These are phyloP conservation scores for Tarenaya hassleriana DNA, from an alignment of 345 rosid genomes.

Conservation along the genomic window DNA sequence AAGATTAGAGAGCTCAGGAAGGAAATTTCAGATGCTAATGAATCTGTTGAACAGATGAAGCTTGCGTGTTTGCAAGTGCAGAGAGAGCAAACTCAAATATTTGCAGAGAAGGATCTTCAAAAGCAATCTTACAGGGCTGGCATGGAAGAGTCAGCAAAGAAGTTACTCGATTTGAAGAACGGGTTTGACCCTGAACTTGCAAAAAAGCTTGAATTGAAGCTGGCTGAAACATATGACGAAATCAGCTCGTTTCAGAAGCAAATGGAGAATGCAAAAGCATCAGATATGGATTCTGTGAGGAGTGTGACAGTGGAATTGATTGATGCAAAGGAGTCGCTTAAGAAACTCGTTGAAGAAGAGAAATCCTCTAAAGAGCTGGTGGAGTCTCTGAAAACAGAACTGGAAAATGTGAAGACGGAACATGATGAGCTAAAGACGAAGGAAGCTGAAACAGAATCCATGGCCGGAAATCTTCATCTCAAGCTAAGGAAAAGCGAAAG, in stretches of 20 bases:
- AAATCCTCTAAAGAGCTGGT: conserved; percentile 47
- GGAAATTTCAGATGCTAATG: conserved; percentile 70
- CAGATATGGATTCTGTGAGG: conserved; percentile 66
- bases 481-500: conserved; percentile 66
- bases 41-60: conserved; percentile 77
- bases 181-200: conserved; percentile 69
- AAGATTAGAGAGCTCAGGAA: conserved; percentile 60
- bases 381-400: conserved; percentile 64
- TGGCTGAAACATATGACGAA: conserved; percentile 55
- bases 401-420: conserved; percentile 69
- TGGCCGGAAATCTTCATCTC: conserved; percentile 74
- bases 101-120: conserved; percentile 59
- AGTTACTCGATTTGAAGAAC: conserved; percentile 44
- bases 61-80: conserved; percentile 57
- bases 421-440: conserved; percentile 61
- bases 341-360: conserved; percentile 72
- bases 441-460: conserved; percentile 77
- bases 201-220: conserved; percentile 51
- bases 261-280: conserved; percentile 67
- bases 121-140: conserved; percentile 53
- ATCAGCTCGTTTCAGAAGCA: conserved; percentile 53
- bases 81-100: conserved; percentile 64
- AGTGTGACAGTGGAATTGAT: conserved; percentile 64
- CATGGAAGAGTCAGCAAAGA: conserved; percentile 60
- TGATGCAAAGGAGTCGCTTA: conserved; percentile 75